A percentile compares a stretch with the other conserved stretches of the same genome.
These are phyloP conservation scores for Suhomyces sp. DNA, from an alignment of 805 yeast species.

Conservation along the genomic window DNA sequence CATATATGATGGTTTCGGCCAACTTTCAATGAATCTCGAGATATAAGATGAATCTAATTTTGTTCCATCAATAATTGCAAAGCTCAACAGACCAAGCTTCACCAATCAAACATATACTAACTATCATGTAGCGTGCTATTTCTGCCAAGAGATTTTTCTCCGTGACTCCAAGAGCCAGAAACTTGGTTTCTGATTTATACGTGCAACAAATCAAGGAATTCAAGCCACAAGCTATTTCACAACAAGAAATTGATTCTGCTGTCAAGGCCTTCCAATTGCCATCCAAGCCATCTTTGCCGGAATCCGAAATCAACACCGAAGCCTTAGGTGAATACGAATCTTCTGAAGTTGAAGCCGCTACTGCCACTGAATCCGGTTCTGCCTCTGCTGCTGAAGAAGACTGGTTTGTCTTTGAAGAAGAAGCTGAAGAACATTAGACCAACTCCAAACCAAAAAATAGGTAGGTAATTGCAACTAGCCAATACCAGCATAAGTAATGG, in stretches of 20 bases:
- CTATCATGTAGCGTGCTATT: conserved; percentile 29
- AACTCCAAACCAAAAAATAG: no score
- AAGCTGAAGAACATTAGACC: conserved; percentile 57
- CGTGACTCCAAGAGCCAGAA: conserved; percentile 42
- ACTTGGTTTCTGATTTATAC: conserved; percentile 82
- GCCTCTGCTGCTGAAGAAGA: conserved; percentile 58
- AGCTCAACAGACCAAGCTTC: no score
- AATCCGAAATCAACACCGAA: conserved; percentile 65
- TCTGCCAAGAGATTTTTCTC: conserved; percentile 43
- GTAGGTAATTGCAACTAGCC: no score
- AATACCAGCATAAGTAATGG: no score
- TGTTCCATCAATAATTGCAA: no score
- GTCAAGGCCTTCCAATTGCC: conserved; percentile 87
- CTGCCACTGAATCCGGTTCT: conserved; percentile 29
- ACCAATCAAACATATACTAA: no score
- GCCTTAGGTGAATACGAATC: conserved; percentile 68
- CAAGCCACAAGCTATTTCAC: conserved; percentile 76
- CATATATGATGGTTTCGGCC: no score
- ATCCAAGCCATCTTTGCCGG: conserved; percentile 71
- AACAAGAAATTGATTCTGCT: conserved; percentile 72
- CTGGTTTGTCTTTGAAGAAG: conserved; percentile 80
- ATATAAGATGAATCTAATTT: no score
- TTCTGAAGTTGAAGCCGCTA: conserved; percentile 61
- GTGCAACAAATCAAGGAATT: conserved; percentile 82
- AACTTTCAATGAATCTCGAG: no score